Evolutionary conservation across 257 asterid species (phyloP), one percentile per base, ranked within the genome.

Genomic region (Ehretia macrophylla): DNA sequence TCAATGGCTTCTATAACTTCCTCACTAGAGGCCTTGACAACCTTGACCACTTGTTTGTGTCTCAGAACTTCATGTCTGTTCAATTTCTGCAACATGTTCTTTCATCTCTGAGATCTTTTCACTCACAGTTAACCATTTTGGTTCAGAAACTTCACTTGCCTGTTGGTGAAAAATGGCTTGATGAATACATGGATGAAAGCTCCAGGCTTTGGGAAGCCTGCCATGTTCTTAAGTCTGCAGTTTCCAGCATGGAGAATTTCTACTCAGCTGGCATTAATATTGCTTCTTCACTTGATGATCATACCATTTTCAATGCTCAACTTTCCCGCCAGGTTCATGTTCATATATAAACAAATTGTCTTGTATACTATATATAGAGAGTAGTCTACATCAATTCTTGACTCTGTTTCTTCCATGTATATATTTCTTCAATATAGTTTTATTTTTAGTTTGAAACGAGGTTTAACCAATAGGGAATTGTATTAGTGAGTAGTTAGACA

Each of bases 101-200:
- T 51, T 84, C 96, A 0, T 66, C 79, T 4, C 75, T 84, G 12
- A 68, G 83, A 40, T 87, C 94, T 1, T 76, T 80, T 56, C 96
- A 84, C 46, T 73, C 90, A 57, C 84, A 84, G 48, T 16, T 79
- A n/a, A 77, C 83, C 10, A 51, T 71, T 20, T 53, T 84, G 49
- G 81, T 75, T 5, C 90, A 80, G 20, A 82, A 76, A 49, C 62
- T 87, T 3, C 83, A 80, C 27, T 68, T 87, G 51, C 90, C 90
- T 1, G 88, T 69, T 6, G 94, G 94, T 0, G 94, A 81, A 18
- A 87, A 84, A 73, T 84, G 96, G 96, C 74, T 87, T 0, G 88
- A 87, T 14, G 94, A 82, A 53, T 87, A 82, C 66, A 87, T 87
- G 95, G 95, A 87, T 38, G 95, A 87, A 48, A 87, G 88, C 70